These are phyloP conservation scores for Xylogone sp. DNA, from an alignment of 2,329 filamentous ascomycete genomes.

Conservation along the genomic window DNA sequence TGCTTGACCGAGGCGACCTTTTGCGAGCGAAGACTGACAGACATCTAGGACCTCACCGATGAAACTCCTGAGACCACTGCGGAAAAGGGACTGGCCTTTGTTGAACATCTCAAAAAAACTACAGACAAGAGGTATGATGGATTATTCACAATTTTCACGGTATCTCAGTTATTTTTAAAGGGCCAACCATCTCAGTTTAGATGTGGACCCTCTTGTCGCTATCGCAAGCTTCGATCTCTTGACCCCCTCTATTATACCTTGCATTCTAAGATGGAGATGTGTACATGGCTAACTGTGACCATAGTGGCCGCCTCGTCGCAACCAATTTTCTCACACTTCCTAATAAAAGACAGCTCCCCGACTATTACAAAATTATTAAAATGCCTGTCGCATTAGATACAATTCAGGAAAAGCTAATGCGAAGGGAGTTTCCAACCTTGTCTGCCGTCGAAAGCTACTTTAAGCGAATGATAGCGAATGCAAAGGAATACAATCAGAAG, in stretches of 20 bases:
- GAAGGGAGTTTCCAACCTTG: conserved; percentile 64
- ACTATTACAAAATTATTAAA: conserved; percentile 74
- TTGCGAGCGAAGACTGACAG: conserved; percentile 23
- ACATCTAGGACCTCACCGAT: conserved; percentile 19
- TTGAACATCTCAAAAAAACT: conserved; percentile 71
- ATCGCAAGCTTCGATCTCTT: not conserved
- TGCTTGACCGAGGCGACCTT: not conserved
- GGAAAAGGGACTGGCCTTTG: conserved; percentile 66
- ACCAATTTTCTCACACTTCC: conserved; percentile 72
- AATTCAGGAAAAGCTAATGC: conserved; percentile 71
- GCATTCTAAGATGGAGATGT: not conserved
- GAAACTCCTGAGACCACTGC: conserved; percentile 68
- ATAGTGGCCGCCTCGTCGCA: conserved; percentile 69
- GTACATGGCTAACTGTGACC: conserved; percentile 9
- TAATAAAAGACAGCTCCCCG: conserved; percentile 57
- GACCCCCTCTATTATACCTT: not conserved
- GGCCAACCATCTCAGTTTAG: conserved; percentile 8
- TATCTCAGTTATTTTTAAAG: not conserved
- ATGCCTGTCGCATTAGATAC: conserved; percentile 76
- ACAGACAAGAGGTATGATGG: conserved; percentile 73
- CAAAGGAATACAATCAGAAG: conserved; percentile 78
- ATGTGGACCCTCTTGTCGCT: conserved; percentile 1
- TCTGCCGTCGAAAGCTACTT: conserved; percentile 78
- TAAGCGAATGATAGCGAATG: conserved; percentile 84
- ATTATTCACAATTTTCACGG: conserved; percentile 1